phyloP scores from a whole-genome alignment of 2,329 filamentous ascomycete species.

The Alternaria hordeiaustralica region DNA sequence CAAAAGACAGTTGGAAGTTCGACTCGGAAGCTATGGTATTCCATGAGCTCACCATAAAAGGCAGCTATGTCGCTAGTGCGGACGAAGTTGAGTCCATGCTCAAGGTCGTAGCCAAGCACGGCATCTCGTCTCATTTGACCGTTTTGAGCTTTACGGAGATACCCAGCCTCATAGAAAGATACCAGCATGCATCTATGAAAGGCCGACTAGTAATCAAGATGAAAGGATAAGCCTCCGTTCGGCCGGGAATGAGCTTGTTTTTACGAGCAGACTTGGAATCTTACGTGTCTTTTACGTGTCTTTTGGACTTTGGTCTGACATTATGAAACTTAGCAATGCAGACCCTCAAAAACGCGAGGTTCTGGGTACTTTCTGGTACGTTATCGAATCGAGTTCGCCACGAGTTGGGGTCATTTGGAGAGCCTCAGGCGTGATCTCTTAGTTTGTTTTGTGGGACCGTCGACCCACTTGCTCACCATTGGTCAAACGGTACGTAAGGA shows the following conservation, averaged over 20 bases:
- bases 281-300: neutral
- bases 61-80: conserved; percentile 34
- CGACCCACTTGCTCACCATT: conserved; percentile 5
- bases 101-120: conserved; percentile 26
- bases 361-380: neutral
- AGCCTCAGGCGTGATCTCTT: conserved; percentile 1
- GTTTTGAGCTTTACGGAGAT: conserved; percentile 29
- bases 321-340: neutral
- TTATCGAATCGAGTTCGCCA: neutral
- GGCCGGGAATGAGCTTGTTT: neutral
- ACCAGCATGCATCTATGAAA: conserved; percentile 29
- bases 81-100: conserved; percentile 35
- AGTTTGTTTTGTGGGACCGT: conserved; percentile 9
- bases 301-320: neutral
- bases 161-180: conserved; percentile 25
- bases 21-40: conserved; percentile 33
- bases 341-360: neutral
- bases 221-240: neutral
- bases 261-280: neutral
- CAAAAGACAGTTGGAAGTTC: conserved; percentile 35
- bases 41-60: conserved; percentile 31
- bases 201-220: conserved; percentile 31
- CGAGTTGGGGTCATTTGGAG: conserved; percentile 33
- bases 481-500: conserved; percentile 18
- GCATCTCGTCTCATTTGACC: conserved; percentile 30